A percentile compares a stretch with the other conserved stretches of the same genome.
These are phyloP conservation scores for Diaporthe eres DNA, from an alignment of 2,329 filamentous ascomycete species.

Conservation along the genomic window DNA sequence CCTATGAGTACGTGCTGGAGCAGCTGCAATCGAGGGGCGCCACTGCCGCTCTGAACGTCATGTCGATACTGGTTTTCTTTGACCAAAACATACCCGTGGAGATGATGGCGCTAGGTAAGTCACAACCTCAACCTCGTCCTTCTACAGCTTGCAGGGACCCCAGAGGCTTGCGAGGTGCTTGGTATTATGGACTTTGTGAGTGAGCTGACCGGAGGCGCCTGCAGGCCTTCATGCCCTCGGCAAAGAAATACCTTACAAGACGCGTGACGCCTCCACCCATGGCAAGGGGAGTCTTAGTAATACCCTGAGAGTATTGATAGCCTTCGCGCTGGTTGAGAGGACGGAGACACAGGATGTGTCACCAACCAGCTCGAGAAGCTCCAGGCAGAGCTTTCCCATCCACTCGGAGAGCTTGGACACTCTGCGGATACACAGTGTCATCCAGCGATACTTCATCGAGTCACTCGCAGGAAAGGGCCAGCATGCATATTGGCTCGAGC, in stretches of 20 bases:
- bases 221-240: conserved; percentile 61
- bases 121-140: background rate
- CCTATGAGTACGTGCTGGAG: conserved; percentile 63
- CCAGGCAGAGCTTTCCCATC: conserved; percentile 56
- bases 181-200: too few relatives aligned
- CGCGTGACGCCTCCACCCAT: conserved; percentile 53
- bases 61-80: conserved; percentile 76
- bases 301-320: conserved; percentile 64
- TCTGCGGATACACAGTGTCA: conserved; percentile 64
- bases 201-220: background rate
- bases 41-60: conserved; percentile 72
- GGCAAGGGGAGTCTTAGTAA: conserved; percentile 58
- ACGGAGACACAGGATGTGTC: conserved; percentile 61
- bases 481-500: conserved; percentile 63
- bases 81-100: conserved; percentile 76
- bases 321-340: conserved; percentile 66
- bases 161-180: background rate
- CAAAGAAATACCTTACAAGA: conserved; percentile 58
- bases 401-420: conserved; percentile 63
- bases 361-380: conserved; percentile 57
- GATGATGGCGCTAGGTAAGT: conserved; percentile 70
- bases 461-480: conserved; percentile 58
- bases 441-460: conserved; percentile 67
- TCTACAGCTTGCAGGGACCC: background rate
- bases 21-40: conserved; percentile 63